These are phyloP conservation scores for Epichloe amarillans DNA, from an alignment of 2,329 filamentous ascomycete genomes.

Conservation along the genomic window DNA sequence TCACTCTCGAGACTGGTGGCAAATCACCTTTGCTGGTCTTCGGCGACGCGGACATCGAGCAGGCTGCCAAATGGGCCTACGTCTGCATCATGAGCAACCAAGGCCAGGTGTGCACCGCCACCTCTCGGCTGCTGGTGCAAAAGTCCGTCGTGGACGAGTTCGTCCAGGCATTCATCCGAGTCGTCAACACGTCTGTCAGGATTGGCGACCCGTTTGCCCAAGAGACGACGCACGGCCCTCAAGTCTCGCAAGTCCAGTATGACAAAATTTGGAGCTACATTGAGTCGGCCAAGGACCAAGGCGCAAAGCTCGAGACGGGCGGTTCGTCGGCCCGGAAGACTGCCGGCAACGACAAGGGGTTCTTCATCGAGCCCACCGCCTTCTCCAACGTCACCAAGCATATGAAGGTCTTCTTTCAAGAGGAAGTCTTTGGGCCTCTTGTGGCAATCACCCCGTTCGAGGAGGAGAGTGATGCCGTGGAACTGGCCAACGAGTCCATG, in stretches of 20 bases:
- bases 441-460: constrained; percentile 28
- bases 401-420: constrained; percentile 33
- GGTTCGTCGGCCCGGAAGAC: constrained; percentile 34
- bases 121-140: constrained; percentile 51
- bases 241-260: constrained; percentile 58
- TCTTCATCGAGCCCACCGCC: constrained; percentile 32
- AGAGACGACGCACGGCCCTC: constrained; percentile 60
- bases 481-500: constrained; percentile 35
- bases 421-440: constrained; percentile 34
- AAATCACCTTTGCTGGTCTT: constrained; percentile 54
- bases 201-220: constrained; percentile 60
- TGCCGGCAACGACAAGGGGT: constrained; percentile 27
- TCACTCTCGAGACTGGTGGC: constrained; percentile 54
- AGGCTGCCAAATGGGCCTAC: constrained; percentile 48
- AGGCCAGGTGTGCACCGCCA: constrained; percentile 54
- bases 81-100: constrained; percentile 44
- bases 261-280: constrained; percentile 59
- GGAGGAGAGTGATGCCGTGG: constrained; percentile 28
- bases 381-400: constrained; percentile 27
- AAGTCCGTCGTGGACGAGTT: constrained; percentile 49
- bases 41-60: constrained; percentile 50
- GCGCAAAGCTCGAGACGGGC: constrained; percentile 52
- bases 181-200: constrained; percentile 44
- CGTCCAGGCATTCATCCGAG: constrained; percentile 44
- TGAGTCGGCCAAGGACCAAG: constrained; percentile 54